phyloP scores from a whole-genome alignment of 1,284 basidiomycete species.

The Cutaneotrichosporon cyanovorans region DNA sequence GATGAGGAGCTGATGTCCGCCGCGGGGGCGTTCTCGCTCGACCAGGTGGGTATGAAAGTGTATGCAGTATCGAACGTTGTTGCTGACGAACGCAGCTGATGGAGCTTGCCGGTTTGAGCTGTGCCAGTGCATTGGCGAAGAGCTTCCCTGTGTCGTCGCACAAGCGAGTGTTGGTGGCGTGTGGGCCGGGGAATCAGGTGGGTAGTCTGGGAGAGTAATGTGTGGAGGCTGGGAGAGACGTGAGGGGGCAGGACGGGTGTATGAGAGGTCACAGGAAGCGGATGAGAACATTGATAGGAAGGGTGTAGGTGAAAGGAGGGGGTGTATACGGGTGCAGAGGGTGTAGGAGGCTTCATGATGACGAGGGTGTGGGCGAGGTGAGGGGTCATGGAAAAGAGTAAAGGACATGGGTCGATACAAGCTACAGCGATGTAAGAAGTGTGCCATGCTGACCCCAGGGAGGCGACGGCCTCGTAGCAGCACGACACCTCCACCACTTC shows the following conservation, averaged over 20 bases:
- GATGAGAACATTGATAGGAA: too few relatives aligned
- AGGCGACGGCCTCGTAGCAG: slow-evolving; percentile 94
- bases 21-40: slow-evolving; percentile 77
- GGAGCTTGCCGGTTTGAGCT: slow-evolving; percentile 96
- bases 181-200: slow-evolving; percentile 88
- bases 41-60: slow-evolving; percentile 76
- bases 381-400: too few relatives aligned
- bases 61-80: too few relatives aligned
- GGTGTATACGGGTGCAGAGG: too few relatives aligned
- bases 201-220: slow-evolving; percentile 1
- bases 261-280: too few relatives aligned
- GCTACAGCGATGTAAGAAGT: too few relatives aligned
- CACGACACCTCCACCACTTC: slow-evolving; percentile 86
- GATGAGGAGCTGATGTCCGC: slow-evolving; percentile 85
- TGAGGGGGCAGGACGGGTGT: too few relatives aligned
- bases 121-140: slow-evolving; percentile 77
- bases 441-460: slow-evolving; percentile 50
- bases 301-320: too few relatives aligned
- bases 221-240: too few relatives aligned
- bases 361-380: too few relatives aligned
- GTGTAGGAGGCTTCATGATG: too few relatives aligned
- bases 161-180: slow-evolving; percentile 76
- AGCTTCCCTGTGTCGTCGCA: slow-evolving; percentile 63
- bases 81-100: slow-evolving; percentile 59
- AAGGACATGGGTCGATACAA: too few relatives aligned